Base-by-base conservation (phyloP, 116 monocot genomes). In the Zostera marina region DNA sequence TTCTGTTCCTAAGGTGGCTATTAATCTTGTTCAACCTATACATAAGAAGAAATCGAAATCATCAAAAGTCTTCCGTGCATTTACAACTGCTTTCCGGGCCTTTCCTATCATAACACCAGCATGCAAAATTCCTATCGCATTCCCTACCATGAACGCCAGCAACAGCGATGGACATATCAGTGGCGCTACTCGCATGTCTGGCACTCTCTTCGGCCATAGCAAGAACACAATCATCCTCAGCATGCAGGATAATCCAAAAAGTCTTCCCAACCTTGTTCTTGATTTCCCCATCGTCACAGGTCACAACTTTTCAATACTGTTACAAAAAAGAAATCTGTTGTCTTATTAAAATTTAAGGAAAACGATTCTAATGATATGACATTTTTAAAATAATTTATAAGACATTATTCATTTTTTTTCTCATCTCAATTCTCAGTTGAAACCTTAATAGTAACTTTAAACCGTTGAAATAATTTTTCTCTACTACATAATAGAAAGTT, bases 121-220 rank as follows among this genome's bases (percentile, higher is more conserved):
- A 43, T 81, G 79, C 63, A 68, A 63, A 19, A 40, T 81, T 54
- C 68, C 70, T 24, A 23, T 66, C 7, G 1, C 68, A 23, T 13
- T 74, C 49, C 53, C 52, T 53, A 21, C 41, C 13, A 16, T 22
- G 7, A 56, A 54, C 59, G 11, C 43, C 47, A 60, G 57, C 48
- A 41, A 56, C 70, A 16, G 9, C 32, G 63, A 73, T 55, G 62
- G 68, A 62, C 84, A 76, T 58, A 73, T 81, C 70, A 64, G 69
- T 60, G 84, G 84, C 63, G 79, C 88, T 38, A 38, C 39, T 15
- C 94, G 81, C 72, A 66, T 73, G 47, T 85, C 88, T 16, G 94
- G 94, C 15, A 94, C 94, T 44, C 77, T 94, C 44, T 94, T 73
- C 70, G 94, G 94, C 52, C 73, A 71, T 66, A 70, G 79, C 54